phyloP scores from a whole-genome alignment of 345 rosid species.

The Brassica incana region DNA sequence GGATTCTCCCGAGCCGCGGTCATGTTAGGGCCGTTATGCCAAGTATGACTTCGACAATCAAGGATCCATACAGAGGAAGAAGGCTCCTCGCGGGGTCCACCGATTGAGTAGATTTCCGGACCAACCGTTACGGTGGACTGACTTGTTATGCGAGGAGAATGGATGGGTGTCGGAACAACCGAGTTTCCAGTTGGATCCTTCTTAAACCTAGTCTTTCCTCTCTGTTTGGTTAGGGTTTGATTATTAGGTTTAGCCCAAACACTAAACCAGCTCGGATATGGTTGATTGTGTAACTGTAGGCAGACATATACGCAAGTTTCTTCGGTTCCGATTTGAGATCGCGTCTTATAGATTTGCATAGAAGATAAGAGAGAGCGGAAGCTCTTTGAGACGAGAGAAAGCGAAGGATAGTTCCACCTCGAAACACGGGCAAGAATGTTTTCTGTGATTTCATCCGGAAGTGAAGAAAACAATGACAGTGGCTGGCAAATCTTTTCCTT shows the following conservation, averaged over 20 bases:
- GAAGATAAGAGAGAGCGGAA: constrained; percentile 47
- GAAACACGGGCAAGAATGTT: constrained; percentile 60
- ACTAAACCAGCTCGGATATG: neutral
- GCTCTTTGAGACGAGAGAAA: constrained; percentile 57
- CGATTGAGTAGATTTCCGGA: constrained; percentile 51
- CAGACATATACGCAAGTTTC: neutral
- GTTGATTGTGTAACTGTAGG: too few species aligned
- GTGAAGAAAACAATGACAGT: neutral
- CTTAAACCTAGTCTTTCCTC: too few species aligned
- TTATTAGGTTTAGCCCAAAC: neutral
- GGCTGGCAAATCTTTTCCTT: neutral
- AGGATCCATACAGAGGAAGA: constrained; percentile 58
- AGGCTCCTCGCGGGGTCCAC: constrained; percentile 42
- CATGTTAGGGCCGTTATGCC: constrained; percentile 58
- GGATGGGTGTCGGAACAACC: neutral
- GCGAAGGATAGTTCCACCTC: constrained; percentile 51
- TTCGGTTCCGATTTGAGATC: neutral
- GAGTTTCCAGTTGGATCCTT: neutral
- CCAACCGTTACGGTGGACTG: constrained; percentile 28
- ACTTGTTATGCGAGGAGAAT: constrained; percentile 32
- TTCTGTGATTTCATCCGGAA: neutral
- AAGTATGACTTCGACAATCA: constrained; percentile 55
- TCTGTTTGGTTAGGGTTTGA: too few species aligned
- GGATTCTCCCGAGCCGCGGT: constrained; percentile 8
- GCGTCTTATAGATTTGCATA: neutral